Evolutionary conservation across 1,284 basidiomycete species (phyloP), one percentile per base, ranked within the genome.

Genomic region (Flammula alnicola): DNA sequence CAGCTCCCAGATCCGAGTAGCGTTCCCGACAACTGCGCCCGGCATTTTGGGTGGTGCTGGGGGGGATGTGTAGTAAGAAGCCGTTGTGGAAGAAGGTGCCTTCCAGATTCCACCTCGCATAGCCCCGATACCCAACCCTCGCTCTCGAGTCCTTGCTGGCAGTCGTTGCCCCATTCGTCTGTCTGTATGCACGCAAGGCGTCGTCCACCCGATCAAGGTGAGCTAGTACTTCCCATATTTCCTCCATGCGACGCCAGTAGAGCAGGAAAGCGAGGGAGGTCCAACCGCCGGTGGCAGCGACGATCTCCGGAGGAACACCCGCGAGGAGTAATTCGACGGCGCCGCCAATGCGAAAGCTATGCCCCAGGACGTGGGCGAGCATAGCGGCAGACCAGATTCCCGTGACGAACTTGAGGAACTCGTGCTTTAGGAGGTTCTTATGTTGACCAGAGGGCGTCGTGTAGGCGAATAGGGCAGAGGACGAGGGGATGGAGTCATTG

Each of bases 1-100:
- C 59, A 76, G 62, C 61, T 86, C 85, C 84, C 84, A 87, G 29
- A 84, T 81, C 52, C 80, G 75, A 3, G 84, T 87, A 22, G 81
- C 79, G 56, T 83, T 80, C 56, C 75, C 77, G 51, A 86, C 80
- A 55, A 82, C 78, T 22, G 77, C 70, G 33, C 63, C 64, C 8
- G 71, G 68, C 74, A 76, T 76, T 49, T 38, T 57, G 20, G 53
- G 40, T 49, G 59, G 43, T 42, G 46, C 35, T 30, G 37, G 33
- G 29, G 38, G 39, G 43, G 19, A 41, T 42, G 22, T 12, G 12
- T 32, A 16, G 30, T 32, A 32, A n/a, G n/a, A n/a, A n/a, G n/a
- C n/a, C n/a, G n/a, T n/a, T n/a, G n/a, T n/a, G n/a, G n/a, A n/a
- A n/a, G n/a, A n/a, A n/a, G n/a, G n/a, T n/a, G n/a, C n/a, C n/a